Percentiles rank a stretch among this genome's conserved stretches.
Evolutionary conservation across 352 stramenopile species (phyloP).

Genomic region (Phytophthora capsici): DNA sequence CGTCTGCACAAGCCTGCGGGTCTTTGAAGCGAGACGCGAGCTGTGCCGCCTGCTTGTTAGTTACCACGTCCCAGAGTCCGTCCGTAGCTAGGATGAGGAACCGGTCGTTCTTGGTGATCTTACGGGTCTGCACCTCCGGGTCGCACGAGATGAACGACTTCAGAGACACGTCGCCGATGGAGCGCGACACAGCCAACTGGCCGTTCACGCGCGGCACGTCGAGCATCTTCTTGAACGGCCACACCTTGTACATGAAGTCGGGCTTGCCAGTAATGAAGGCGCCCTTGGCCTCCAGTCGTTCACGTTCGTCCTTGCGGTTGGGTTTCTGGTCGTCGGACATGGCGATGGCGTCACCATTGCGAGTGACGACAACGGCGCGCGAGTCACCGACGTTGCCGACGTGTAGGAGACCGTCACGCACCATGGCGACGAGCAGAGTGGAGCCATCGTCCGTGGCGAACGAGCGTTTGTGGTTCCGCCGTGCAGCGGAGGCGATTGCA

Average conservation of each 20-base stretch:
- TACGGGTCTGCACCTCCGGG: constrained; percentile 74
- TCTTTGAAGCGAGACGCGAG: constrained; percentile 57
- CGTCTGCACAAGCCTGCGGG: constrained; percentile 62
- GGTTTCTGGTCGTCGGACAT: constrained; percentile 87
- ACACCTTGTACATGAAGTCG: constrained; percentile 71
- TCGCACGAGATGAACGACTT: constrained; percentile 82
- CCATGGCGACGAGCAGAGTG: constrained; percentile 79
- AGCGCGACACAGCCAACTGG: constrained; percentile 79
- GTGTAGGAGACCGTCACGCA: constrained; percentile 70
- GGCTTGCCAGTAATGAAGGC: constrained; percentile 70
- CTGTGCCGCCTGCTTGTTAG: constrained; percentile 66
- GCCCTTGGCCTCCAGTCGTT: constrained; percentile 74
- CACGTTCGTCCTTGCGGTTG: constrained; percentile 74
- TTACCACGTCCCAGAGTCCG: constrained; percentile 86
- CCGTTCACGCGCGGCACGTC: constrained; percentile 87
- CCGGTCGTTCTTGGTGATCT: constrained; percentile 60
- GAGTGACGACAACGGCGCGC: constrained; percentile 70
- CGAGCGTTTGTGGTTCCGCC: constrained; percentile 37
- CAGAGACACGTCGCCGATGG: constrained; percentile 82
- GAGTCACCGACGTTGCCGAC: constrained; percentile 88
- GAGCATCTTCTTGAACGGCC: constrained; percentile 77
- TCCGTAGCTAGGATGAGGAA: constrained; percentile 86
- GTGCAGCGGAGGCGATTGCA: constrained; percentile 25
- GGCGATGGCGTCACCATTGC: constrained; percentile 56
- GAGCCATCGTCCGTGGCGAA: constrained; percentile 82